phyloP scores from a whole-genome alignment of 441 rosid genomes.

The Biscutella laevigata region DNA sequence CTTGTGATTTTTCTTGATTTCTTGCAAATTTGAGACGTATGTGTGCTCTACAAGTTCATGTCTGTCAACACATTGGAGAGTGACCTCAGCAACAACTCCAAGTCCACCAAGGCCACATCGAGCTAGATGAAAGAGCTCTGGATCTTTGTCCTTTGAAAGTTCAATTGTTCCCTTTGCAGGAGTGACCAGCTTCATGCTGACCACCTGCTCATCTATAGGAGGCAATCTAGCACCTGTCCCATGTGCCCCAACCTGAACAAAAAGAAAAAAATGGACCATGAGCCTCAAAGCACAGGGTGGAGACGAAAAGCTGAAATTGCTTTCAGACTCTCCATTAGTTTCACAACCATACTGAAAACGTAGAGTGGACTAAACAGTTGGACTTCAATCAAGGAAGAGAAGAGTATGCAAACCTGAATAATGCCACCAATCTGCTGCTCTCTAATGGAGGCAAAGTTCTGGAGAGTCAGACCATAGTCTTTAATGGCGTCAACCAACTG shows the following conservation, averaged over 20 bases:
- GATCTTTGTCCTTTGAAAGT: conserved; percentile 77
- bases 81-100: conserved; percentile 96
- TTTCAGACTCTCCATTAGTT: not conserved
- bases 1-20: conserved; percentile 90
- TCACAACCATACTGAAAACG: not conserved
- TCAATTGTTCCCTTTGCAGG: conserved; percentile 89
- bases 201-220: conserved; percentile 90
- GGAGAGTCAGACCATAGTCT: conserved; percentile 68
- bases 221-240: conserved; percentile 95
- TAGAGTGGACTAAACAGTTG: not conserved
- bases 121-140: conserved; percentile 77
- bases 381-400: not conserved
- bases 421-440: conserved; percentile 99
- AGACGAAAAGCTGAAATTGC: not conserved
- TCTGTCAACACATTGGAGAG: conserved; percentile 87
- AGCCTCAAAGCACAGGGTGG: not conserved
- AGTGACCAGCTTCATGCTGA: conserved; percentile 90
- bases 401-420: conserved; percentile 30
- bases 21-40: conserved; percentile 50
- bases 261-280: not conserved
- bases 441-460: conserved; percentile 90
- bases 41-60: conserved; percentile 94
- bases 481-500: conserved; percentile 72
- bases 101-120: conserved; percentile 94
- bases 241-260: conserved; percentile 82